Evolutionary conservation across 805 yeast genomes (phyloP).

Genomic region (Brettanomyces naardenensis): DNA sequence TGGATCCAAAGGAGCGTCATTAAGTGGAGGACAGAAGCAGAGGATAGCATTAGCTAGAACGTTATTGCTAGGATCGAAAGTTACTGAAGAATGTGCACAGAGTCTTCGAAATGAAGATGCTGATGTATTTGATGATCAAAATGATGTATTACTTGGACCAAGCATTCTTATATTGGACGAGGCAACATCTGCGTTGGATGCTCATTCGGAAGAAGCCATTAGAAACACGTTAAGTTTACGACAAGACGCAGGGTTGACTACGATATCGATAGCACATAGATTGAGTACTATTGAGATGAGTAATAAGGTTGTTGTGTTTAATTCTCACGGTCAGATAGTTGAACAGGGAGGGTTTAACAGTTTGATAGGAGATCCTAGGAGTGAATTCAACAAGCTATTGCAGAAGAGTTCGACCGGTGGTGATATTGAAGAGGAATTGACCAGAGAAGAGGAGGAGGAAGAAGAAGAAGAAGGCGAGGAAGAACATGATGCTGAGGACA

Average conservation of each 20-base stretch:
- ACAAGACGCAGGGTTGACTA: slow-evolving; percentile 51
- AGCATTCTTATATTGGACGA: slow-evolving; percentile 81
- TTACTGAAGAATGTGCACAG: slow-evolving; percentile 5
- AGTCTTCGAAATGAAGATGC: slow-evolving; percentile 3
- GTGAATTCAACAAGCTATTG: slow-evolving; percentile 38
- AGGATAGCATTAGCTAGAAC: slow-evolving; percentile 89
- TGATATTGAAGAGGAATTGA: slow-evolving; percentile 17
- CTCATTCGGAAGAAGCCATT: slow-evolving; percentile 80
- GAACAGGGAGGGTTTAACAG: slow-evolving; percentile 59
- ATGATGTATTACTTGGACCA: slow-evolving; percentile 40
- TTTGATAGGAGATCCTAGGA: slow-evolving; percentile 36
- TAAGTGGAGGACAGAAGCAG: slow-evolving; percentile 95
- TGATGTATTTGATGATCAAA: slow-evolving; percentile 13
- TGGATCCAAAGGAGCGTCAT: slow-evolving; percentile 81
- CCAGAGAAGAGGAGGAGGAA: slow-evolving; percentile 7
- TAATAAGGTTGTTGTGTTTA: slow-evolving; percentile 69
- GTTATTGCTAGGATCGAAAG: slow-evolving; percentile 41
- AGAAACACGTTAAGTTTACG: slow-evolving; percentile 60
- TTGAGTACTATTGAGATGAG: slow-evolving; percentile 81
- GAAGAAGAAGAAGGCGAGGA: no score
- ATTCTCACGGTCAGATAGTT: slow-evolving; percentile 61
- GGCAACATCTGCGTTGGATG: slow-evolving; percentile 90
- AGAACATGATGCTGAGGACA: not conserved
- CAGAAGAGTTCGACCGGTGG: slow-evolving; percentile 22
- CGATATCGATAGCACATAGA: slow-evolving; percentile 88